Evolutionary conservation across 257 asterid species (phyloP), one percentile per base, ranked within the genome.

Genomic region (Scutellaria minor): DNA sequence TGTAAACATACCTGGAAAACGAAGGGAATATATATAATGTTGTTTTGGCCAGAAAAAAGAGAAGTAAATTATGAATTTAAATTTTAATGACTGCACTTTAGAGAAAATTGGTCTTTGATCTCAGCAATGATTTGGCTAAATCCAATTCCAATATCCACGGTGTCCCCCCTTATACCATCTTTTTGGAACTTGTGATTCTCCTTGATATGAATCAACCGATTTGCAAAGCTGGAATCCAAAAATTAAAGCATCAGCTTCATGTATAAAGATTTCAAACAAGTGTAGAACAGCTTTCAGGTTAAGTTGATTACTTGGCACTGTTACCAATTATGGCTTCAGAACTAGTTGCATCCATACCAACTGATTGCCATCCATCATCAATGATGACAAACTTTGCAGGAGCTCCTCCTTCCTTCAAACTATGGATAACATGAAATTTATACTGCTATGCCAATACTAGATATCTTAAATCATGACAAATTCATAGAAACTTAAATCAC

Each of bases 321-420:
- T 87, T 80, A 62, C 84, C 92, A 11, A 75, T 70, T 77, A 76
- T 72, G 27, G 80, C 70, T 74, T 75, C 88, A n/a, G 74, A 40
- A 44, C 92, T 73, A 15, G 78, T 72, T 50, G 85, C 77, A 83
- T 90, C 97, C 97, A 88, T 85, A 31, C 81, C 80, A 64, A 88
- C 93, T 11, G 95, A 83, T 73, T 90, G 96, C 96, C 96, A 90
- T 65, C 96, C 96, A 79, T 90, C 96, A 45, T 90, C 96, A 15
- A 90, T 81, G 75, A 90, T 87, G 47, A 88, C 76, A 68, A 88
- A 90, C 83, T 86, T 90, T 0, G 97, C 90, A 3, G 86, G 79
- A 68, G 84, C 81, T 64, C 96, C 97, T 7, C 97, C 93, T 76
- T 83, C 56, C 77, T 74, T 79, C 77, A 88, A 82, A 72, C 91